Evolutionary conservation across 2,329 filamentous ascomycete genomes (phyloP), one percentile per base, ranked within the genome.

Genomic region (Neonectria punicea): DNA sequence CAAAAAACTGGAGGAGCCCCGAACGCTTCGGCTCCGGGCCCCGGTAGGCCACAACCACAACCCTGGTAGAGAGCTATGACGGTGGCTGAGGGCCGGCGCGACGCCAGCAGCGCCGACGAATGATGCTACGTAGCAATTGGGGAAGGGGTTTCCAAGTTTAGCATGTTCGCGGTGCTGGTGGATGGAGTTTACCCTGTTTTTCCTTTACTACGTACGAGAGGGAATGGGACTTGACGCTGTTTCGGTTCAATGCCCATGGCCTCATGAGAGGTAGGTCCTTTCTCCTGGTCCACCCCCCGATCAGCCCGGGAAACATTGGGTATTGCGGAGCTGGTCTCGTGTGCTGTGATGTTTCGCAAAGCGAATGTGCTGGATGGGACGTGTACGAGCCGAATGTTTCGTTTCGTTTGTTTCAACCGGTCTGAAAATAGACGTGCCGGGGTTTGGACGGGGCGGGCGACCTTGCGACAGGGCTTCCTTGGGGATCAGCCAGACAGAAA

Each of bases 401-500:
- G 22, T 46, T 51, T 50, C 55, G 18, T 49, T 58, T 63, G 60
- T 63, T 63, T 63, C 54, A 36, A 49, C 20, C 18, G 16, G 25
- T 58, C 61, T 63, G 53, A 55, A 63, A 63, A 63, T 63, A 63
- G 61, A 63, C 25, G 10, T 9, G 28, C 46, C 46, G 28, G 53
- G 60, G 58, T 46, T 30, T 46, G 39, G 32, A 41, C 11, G n/a
- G 32, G 50, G 50, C 25, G 30, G 44, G 6, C 4, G 13, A 28
- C 39, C 39, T 18, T 43, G 39, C 36, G 30, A 32, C 30, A 34
- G 49, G 49, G 49, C 30, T 41, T 8, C n/a, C 11, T 43, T 6
- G 36, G 39, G 8, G 39, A 43, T 43, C 39, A 11, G 39, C 18
- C 39, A 20, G 39, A 9, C 16, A 49, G 28, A 49, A 49, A 25